Conservation (phyloP, 1,284 basidiomycete genomes). For the Irpex sp. region DNA sequence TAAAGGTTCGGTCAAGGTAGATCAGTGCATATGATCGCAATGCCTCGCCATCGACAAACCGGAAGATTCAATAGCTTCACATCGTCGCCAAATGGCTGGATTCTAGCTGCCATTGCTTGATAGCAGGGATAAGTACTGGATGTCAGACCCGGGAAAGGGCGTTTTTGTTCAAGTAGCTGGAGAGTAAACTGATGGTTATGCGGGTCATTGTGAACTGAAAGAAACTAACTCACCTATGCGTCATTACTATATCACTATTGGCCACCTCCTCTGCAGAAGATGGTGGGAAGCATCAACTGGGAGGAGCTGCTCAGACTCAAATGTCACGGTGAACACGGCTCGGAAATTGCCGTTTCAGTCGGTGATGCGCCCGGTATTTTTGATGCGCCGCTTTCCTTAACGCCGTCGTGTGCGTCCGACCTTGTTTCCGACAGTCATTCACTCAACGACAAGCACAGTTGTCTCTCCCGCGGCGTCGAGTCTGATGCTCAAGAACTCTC, state of each 20-base stretch:
- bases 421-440: neutral
- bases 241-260: no score
- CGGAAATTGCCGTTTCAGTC: neutral
- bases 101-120: no score
- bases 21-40: neutral
- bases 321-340: no score
- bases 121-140: no score
- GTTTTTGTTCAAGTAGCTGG: no score
- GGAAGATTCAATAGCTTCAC: neutral
- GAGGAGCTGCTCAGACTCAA: neutral
- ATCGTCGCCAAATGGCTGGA: no score
- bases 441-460: neutral
- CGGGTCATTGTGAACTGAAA: no score
- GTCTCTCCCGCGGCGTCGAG: neutral
- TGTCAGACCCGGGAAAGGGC: no score
- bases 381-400: neutral
- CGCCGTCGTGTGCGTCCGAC: neutral
- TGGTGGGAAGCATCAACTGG: neutral
- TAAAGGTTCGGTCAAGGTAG: neutral
- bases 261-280: neutral
- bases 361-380: neutral
- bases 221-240: no score
- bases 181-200: no score
- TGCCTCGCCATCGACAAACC: neutral
- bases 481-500: neutral